Evolutionary conservation across 2,329 filamentous ascomycete genomes (phyloP).

Genomic region (Hortaea sp.): DNA sequence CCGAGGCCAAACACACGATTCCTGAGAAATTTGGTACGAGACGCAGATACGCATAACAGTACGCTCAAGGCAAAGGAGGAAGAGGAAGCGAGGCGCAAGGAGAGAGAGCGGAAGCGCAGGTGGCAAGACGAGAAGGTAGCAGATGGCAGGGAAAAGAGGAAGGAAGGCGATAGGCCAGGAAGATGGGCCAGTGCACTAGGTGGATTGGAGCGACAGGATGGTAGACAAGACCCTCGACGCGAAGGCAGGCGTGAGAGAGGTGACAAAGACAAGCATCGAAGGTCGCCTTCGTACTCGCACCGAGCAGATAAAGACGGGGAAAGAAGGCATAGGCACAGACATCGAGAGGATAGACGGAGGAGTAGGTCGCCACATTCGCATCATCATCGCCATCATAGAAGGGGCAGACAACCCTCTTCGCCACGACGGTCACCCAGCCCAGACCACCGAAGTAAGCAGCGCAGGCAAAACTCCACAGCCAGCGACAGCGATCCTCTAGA

Average conservation of each 20-base stretch:
- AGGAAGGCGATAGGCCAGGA: slow-evolving; percentile 7
- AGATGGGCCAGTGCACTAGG: slow-evolving; percentile 12
- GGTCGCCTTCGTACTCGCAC: not conserved
- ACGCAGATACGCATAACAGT: slow-evolving; percentile 82
- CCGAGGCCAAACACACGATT: slow-evolving; percentile 91
- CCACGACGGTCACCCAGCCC: not conserved
- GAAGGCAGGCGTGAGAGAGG: not conserved
- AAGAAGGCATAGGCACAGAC: not conserved
- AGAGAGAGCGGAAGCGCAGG: slow-evolving; percentile 38
- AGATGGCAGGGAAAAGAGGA: slow-evolving; percentile 3
- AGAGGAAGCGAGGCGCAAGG: slow-evolving; percentile 62
- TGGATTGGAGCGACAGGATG: slow-evolving; percentile 3
- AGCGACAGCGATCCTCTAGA: slow-evolving; percentile 62
- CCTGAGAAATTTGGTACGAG: slow-evolving; percentile 74
- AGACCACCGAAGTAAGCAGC: not conserved
- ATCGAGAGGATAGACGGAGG: not conserved
- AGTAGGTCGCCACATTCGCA: not conserved
- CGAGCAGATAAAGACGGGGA: not conserved
- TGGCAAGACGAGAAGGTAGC: slow-evolving; percentile 4
- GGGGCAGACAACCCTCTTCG: not conserved
- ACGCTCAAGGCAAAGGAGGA: slow-evolving; percentile 75
- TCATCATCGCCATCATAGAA: not conserved
- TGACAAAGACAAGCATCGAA: not conserved
- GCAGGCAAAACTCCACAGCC: not conserved
- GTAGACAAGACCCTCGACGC: not conserved